Percentiles rank a stretch among this genome's conserved stretches.
These are phyloP conservation scores for Drechslerella coelobrocha DNA, from an alignment of 2,329 filamentous ascomycete genomes.

Conservation along the genomic window DNA sequence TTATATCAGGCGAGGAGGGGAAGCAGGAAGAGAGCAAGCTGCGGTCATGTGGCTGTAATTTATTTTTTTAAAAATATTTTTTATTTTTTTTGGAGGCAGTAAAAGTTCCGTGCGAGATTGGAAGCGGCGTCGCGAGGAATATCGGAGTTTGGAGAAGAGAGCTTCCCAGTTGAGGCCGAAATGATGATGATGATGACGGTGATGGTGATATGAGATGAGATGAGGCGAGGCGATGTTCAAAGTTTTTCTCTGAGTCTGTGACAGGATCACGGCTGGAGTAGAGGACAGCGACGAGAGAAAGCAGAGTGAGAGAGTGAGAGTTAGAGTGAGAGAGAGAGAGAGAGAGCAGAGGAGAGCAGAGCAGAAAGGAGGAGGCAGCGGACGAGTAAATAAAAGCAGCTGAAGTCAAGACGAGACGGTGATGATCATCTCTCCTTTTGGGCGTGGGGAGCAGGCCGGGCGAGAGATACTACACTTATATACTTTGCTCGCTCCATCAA, in stretches of 20 bases:
- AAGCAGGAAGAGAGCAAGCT: not conserved
- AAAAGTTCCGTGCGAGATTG: not conserved
- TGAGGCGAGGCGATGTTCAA: too few species aligned
- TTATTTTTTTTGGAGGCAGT: not conserved
- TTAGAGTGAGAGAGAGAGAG: not conserved
- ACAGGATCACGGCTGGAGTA: not conserved
- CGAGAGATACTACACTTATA: conserved; percentile 6
- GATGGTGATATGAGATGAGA: too few species aligned
- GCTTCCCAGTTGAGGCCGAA: not conserved
- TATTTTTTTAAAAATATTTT: not conserved
- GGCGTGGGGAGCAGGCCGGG: conserved; percentile 38
- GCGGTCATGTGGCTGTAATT: too few species aligned
- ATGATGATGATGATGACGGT: not conserved
- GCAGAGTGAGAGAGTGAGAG: not conserved
- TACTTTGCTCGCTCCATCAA: not conserved
- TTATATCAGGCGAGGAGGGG: not conserved
- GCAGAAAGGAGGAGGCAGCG: too few species aligned
- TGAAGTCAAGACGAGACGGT: conserved; percentile 4
- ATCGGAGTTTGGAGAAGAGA: not conserved
- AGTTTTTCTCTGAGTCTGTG: too few species aligned
- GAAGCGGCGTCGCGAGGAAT: not conserved
- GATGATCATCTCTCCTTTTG: conserved; percentile 49
- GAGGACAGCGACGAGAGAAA: not conserved
- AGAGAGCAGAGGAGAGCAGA: not conserved
- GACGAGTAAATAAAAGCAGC: not conserved